Percentiles rank a stretch among this genome's conserved stretches.
These are phyloP conservation scores for Papiliotrema fonsecae DNA, from an alignment of 1,284 basidiomycete genomes.

Conservation along the genomic window DNA sequence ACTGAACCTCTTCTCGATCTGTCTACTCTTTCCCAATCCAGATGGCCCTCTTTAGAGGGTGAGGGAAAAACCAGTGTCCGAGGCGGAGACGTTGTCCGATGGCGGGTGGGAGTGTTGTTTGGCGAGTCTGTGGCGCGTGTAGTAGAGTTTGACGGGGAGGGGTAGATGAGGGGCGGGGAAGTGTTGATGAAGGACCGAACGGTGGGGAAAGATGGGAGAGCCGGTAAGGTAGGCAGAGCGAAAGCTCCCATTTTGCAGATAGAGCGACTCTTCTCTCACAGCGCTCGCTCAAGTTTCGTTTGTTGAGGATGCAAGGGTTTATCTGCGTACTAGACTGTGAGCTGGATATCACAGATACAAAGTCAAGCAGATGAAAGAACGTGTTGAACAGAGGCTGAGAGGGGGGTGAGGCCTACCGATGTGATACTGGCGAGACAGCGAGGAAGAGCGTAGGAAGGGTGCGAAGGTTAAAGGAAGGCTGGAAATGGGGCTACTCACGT, in stretches of 20 bases:
- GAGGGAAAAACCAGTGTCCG: no score
- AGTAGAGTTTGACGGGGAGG: neutral
- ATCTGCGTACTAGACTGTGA: neutral
- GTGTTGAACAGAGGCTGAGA: no score
- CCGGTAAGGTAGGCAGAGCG: constrained; percentile 11
- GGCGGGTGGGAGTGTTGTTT: constrained; percentile 1
- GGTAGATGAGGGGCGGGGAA: constrained; percentile 17
- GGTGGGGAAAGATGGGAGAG: constrained; percentile 8
- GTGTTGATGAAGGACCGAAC: constrained; percentile 12
- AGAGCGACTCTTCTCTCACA: neutral
- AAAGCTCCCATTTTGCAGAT: constrained; percentile 6
- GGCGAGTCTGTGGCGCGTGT: neutral
- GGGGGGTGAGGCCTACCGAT: no score
- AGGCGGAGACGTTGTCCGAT: no score
- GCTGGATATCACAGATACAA: no score
- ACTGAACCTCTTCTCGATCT: neutral
- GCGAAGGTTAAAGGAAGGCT: no score
- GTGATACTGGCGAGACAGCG: no score
- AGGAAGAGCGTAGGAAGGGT: no score
- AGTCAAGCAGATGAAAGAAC: no score
- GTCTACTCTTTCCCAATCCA: neutral
- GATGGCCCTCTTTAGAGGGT: neutral
- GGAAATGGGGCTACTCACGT: no score
- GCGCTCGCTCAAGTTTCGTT: neutral
- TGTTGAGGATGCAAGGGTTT: no score